phyloP scores from a whole-genome alignment of 2,329 filamentous ascomycete genomes.

The Trichoderma semiorbis region DNA sequence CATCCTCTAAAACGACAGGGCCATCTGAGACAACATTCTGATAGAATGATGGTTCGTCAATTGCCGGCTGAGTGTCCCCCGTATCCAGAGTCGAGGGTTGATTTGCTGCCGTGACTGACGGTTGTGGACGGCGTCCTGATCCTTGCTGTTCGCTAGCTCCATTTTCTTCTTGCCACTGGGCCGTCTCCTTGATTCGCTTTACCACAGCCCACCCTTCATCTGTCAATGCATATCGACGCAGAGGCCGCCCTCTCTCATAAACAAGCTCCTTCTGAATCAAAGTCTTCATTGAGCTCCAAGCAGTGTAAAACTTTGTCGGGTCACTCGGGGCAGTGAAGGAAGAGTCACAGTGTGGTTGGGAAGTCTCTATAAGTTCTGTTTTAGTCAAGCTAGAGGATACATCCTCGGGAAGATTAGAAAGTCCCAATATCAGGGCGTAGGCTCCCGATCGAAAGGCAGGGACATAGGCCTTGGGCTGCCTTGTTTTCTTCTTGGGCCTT shows the following conservation, averaged over 20 bases:
- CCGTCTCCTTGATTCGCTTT: slow-evolving; percentile 56
- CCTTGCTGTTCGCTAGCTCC: slow-evolving; percentile 14
- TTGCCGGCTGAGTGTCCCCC: neutral
- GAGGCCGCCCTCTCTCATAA: slow-evolving; percentile 64
- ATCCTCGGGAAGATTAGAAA: slow-evolving; percentile 58
- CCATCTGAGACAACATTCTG: slow-evolving; percentile 42
- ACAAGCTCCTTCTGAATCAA: slow-evolving; percentile 70
- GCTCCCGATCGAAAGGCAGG: slow-evolving; percentile 69
- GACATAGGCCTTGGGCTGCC: slow-evolving; percentile 65
- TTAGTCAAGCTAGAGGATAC: slow-evolving; percentile 59
- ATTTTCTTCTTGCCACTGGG: slow-evolving; percentile 33
- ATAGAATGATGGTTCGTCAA: slow-evolving; percentile 25
- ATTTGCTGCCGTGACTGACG: neutral
- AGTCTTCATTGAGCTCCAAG: slow-evolving; percentile 81
- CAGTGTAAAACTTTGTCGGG: slow-evolving; percentile 69
- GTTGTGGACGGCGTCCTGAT: neutral
- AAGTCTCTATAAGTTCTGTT: slow-evolving; percentile 61
- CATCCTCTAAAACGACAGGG: slow-evolving; percentile 28
- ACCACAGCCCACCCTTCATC: slow-evolving; percentile 77
- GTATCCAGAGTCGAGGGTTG: neutral
- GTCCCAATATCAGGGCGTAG: slow-evolving; percentile 67
- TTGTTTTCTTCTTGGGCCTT: slow-evolving; percentile 53
- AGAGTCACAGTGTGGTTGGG: slow-evolving; percentile 68
- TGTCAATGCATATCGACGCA: slow-evolving; percentile 66
- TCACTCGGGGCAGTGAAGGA: slow-evolving; percentile 68